Percentiles rank a stretch among this genome's conserved stretches.
Evolutionary conservation across 2,329 filamentous ascomycete genomes (phyloP).

Genomic region (Herpomyces periplanetae): DNA sequence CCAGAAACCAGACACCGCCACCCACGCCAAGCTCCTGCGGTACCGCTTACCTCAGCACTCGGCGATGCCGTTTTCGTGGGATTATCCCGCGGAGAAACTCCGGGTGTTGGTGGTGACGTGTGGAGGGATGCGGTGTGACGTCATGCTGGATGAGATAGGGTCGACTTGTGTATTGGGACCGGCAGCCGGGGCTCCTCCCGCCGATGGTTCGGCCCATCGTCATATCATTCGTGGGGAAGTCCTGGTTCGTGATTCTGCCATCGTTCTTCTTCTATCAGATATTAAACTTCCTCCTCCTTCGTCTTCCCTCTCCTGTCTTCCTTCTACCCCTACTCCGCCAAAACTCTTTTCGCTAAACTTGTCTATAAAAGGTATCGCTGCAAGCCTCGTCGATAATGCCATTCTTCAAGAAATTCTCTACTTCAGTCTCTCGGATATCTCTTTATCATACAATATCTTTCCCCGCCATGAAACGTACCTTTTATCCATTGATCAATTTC

Average conservation of each 20-base stretch:
- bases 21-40: conserved; percentile 61
- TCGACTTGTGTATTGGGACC: conserved; percentile 88
- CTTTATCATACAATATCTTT: conserved; percentile 73
- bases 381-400: too few species aligned
- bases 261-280: conserved; percentile 71
- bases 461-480: conserved; percentile 64
- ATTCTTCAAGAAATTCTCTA: conserved; percentile 68
- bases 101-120: conserved; percentile 59
- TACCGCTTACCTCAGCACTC: conserved; percentile 72
- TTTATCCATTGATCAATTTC: conserved; percentile 82
- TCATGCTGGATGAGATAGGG: conserved; percentile 82
- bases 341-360: too few species aligned
- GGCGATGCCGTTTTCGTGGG: conserved; percentile 98
- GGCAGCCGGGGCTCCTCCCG: conserved; percentile 25
- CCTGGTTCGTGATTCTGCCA: conserved; percentile 68
- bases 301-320: too few species aligned
- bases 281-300: too few species aligned
- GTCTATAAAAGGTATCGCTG: too few species aligned
- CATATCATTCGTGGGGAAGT: conserved; percentile 94
- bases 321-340: too few species aligned
- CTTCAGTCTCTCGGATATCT: conserved; percentile 58
- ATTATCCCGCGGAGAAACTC: conserved; percentile 86
- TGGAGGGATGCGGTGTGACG: conserved; percentile 42
- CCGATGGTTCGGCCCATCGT: conserved; percentile 18
- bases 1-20: conserved; percentile 30